Evolutionary conservation across 1,284 basidiomycete genomes (phyloP).

Genomic region (Ustilago tritici): DNA sequence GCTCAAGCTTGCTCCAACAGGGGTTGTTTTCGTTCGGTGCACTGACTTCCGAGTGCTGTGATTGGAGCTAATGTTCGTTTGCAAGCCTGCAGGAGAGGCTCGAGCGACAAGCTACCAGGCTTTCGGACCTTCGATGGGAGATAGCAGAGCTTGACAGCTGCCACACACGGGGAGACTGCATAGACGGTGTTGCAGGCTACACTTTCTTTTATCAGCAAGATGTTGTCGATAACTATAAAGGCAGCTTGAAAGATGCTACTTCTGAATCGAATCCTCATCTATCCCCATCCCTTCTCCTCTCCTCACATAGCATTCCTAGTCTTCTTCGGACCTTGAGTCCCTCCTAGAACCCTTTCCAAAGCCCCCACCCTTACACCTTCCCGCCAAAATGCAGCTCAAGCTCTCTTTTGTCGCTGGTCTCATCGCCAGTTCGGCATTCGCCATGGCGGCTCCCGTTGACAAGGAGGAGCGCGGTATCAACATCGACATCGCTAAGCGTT

Average conservation of each 20-base stretch:
- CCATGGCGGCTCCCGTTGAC: slow-evolving; percentile 50
- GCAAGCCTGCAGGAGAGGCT: not conserved
- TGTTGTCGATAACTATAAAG: slow-evolving; percentile 32
- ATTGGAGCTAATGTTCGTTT: not conserved
- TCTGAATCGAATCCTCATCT: slow-evolving; percentile 4
- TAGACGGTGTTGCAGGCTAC: not conserved
- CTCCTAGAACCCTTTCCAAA: slow-evolving; percentile 2
- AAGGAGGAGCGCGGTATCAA: slow-evolving; percentile 47
- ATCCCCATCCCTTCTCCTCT: slow-evolving; percentile 11
- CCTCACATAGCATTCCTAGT: slow-evolving; percentile 3
- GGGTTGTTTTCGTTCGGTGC: slow-evolving; percentile 18
- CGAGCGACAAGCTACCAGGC: slow-evolving; percentile 11
- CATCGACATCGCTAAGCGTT: slow-evolving; percentile 52
- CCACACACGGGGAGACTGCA: not conserved
- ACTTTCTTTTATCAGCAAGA: not conserved
- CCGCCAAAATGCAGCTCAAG: slow-evolving; percentile 57
- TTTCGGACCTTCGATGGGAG: not conserved
- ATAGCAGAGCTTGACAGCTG: not conserved
- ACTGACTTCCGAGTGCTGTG: slow-evolving; percentile 32
- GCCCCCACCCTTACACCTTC: not conserved
- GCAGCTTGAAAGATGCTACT: slow-evolving; percentile 1
- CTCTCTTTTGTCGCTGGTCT: slow-evolving; percentile 56
- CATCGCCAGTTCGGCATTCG: slow-evolving; percentile 47
- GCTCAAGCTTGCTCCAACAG: not conserved
- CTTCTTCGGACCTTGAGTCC: not conserved